Evolutionary conservation across 176 grass and related monocot species (phyloP).

Genomic region (Elaeis guineensis): DNA sequence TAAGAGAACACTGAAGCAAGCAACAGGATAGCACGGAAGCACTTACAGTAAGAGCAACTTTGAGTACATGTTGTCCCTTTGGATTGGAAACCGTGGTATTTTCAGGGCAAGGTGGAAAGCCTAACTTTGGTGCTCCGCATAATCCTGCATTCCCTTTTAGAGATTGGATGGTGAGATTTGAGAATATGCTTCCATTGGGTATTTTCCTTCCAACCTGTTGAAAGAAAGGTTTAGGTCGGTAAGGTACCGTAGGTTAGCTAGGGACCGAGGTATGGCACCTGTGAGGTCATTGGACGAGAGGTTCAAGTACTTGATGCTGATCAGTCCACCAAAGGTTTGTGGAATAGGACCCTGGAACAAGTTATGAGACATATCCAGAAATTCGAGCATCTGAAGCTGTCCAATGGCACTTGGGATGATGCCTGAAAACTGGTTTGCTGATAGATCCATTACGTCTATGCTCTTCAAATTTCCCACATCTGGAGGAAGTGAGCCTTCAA

Average conservation of each 20-base stretch:
- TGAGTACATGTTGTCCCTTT: background rate
- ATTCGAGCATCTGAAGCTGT: conserved; percentile 9
- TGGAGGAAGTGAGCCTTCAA: conserved; percentile 20
- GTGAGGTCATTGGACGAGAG: conserved; percentile 20
- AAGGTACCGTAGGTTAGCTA: conserved; percentile 16
- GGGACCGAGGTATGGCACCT: conserved; percentile 17
- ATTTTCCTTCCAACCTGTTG: conserved; percentile 19
- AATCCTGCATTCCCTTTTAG: conserved; percentile 16
- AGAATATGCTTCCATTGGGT: conserved; percentile 12
- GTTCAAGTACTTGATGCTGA: conserved; percentile 16
- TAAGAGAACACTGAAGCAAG: conserved; percentile 8
- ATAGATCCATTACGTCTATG: conserved; percentile 10
- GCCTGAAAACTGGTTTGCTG: conserved; percentile 12
- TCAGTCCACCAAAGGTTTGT: conserved; percentile 11
- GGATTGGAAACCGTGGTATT: conserved; percentile 16
- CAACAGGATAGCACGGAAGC: background rate
- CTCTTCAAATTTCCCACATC: conserved; percentile 12
- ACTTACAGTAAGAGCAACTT: conserved; percentile 4
- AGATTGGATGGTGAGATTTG: conserved; percentile 20
- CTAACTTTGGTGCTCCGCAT: conserved; percentile 6
- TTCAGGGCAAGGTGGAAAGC: conserved; percentile 1
- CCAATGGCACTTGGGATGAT: conserved; percentile 20
- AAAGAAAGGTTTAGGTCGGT: conserved; percentile 20
- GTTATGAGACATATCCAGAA: conserved; percentile 1
- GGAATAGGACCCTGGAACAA: conserved; percentile 20